Conservation (phyloP, 768 basidiomycete genomes). For the Tulasnella sp. region DNA sequence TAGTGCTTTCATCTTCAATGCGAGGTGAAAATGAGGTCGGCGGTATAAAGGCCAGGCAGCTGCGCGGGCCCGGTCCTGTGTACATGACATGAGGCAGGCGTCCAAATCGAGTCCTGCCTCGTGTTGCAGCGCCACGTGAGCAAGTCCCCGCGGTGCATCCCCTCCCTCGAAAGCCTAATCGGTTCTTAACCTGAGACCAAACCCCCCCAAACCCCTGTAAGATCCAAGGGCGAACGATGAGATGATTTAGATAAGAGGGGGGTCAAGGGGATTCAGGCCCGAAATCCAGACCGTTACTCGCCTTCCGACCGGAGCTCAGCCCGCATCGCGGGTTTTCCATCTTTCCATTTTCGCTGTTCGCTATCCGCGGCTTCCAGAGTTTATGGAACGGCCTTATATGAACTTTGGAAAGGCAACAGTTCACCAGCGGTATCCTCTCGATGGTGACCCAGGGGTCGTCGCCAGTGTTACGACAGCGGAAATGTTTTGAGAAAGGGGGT, state of each 20-base stretch:
- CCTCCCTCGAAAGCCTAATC: constrained; percentile 3
- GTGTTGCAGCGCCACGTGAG: constrained; percentile 13
- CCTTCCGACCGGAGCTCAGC: constrained; percentile 9
- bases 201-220: background rate
- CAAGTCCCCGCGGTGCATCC: constrained; percentile 12
- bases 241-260: background rate
- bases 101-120: background rate
- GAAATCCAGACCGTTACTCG: background rate
- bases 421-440: background rate
- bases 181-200: constrained; percentile 6
- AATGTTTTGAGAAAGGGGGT: background rate
- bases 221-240: background rate
- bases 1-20: constrained; percentile 12
- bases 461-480: background rate
- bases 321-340: background rate
- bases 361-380: background rate
- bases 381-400: background rate
- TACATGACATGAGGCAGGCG: constrained; percentile 16
- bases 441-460: background rate
- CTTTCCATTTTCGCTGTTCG: constrained; percentile 8
- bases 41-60: constrained; percentile 17
- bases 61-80: constrained; percentile 12
- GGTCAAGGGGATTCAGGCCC: background rate
- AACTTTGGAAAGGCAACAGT: background rate
- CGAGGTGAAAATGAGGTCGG: constrained; percentile 2